phyloP scores from a whole-genome alignment of 345 rosid species.

The Salix brachista region DNA sequence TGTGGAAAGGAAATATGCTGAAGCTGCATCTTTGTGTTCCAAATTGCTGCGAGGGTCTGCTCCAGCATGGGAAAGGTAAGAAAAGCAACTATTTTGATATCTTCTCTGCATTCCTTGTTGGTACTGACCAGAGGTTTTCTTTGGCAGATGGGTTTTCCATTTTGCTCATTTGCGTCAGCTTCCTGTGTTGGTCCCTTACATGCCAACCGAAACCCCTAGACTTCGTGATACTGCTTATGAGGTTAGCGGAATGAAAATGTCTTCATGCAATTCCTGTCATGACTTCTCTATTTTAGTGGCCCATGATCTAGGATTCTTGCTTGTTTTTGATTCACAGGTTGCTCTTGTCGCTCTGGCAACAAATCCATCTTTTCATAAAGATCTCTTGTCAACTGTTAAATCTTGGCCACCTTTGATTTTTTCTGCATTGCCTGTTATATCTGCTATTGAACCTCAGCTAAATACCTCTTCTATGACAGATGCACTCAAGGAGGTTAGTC shows the following conservation, averaged over 20 bases:
- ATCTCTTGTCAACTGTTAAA: constrained; percentile 85
- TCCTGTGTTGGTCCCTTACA: constrained; percentile 89
- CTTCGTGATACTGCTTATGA: constrained; percentile 97
- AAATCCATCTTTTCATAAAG: constrained; percentile 72
- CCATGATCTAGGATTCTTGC: constrained; percentile 11
- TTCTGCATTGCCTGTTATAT: constrained; percentile 81
- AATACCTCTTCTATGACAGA: constrained; percentile 94
- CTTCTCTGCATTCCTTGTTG: constrained; percentile 17
- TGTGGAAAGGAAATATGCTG: constrained; percentile 91
- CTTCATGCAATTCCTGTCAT: not conserved
- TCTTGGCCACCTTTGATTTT: constrained; percentile 86
- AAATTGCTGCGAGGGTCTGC: constrained; percentile 90
- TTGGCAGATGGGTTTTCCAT: constrained; percentile 95
- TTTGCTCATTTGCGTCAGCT: constrained; percentile 99
- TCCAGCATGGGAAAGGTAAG: constrained; percentile 97
- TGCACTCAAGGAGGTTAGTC: constrained; percentile 82
- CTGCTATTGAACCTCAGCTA: constrained; percentile 96
- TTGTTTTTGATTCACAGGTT: constrained; percentile 49
- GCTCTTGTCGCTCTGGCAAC: constrained; percentile 98
- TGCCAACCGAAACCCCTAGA: constrained; percentile 88
- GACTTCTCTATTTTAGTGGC: constrained; percentile 8
- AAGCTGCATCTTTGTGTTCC: constrained; percentile 97
- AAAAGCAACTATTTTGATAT: constrained; percentile 7
- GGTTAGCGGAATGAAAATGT: constrained; percentile 37
- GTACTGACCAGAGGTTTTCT: constrained; percentile 23